Evolutionary conservation across 2,329 filamentous ascomycete genomes (phyloP).

Genomic region (Talaromyces verruculosus): DNA sequence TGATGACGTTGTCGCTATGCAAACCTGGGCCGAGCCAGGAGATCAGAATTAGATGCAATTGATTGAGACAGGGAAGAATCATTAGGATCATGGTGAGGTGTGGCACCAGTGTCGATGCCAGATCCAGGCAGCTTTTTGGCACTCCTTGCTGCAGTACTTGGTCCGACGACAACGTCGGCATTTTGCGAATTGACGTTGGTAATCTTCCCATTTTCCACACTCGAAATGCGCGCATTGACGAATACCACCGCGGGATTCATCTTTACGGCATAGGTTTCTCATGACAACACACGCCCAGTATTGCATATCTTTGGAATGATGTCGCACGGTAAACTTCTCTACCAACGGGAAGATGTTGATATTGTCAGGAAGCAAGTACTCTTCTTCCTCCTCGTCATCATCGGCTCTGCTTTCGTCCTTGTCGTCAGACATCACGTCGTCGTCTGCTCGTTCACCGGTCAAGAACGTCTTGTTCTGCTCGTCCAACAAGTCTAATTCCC

Average conservation of each 20-base stretch:
- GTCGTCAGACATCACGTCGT: constrained; percentile 4
- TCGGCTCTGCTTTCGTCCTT: not conserved
- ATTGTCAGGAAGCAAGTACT: constrained; percentile 88
- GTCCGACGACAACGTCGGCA: constrained; percentile 93
- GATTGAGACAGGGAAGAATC: constrained; percentile 5
- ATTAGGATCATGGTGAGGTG: constrained; percentile 31
- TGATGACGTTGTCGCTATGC: constrained; percentile 18
- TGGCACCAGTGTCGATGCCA: constrained; percentile 97
- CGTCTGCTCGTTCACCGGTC: constrained; percentile 30
- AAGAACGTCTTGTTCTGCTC: constrained; percentile 51
- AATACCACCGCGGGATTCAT: constrained; percentile 90
- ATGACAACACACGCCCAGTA: constrained; percentile 99
- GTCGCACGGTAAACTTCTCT: constrained; percentile 95
- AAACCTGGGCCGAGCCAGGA: constrained; percentile 16
- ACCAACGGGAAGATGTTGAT: constrained; percentile 98
- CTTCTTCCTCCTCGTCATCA: constrained; percentile 71
- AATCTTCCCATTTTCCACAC: constrained; percentile 98
- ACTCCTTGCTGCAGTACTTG: constrained; percentile 99
- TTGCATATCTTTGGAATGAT: constrained; percentile 96
- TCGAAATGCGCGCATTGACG: constrained; percentile 97
- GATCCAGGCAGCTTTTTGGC: constrained; percentile 98
- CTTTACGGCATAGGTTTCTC: constrained; percentile 97
- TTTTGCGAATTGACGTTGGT: constrained; percentile 93
- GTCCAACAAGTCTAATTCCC: constrained; percentile 78
- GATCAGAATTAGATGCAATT: constrained; percentile 16